Percentiles rank a stretch among this genome's conserved stretches.
Evolutionary conservation across 78 protist genomes (phyloP).

Genomic region (Dictyostelium capitatum): DNA sequence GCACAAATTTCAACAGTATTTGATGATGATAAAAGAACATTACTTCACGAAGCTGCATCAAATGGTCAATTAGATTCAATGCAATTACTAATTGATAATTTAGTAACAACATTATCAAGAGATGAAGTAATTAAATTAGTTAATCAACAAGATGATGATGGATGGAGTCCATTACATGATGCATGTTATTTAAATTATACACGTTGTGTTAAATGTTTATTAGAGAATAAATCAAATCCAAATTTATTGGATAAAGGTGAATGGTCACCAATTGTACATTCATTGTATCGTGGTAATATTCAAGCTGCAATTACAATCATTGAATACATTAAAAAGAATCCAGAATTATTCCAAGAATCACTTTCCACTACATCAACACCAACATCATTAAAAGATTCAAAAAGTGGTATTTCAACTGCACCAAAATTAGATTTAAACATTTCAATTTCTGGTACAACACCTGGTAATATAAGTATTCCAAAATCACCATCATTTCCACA

Average conservation of each 20-base stretch:
- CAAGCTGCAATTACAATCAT: constrained; percentile 36
- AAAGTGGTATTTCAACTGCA: constrained; percentile 5
- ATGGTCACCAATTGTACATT: constrained; percentile 72
- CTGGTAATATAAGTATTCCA: no score
- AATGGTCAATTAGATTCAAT: constrained; percentile 6
- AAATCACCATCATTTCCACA: not conserved
- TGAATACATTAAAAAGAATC: constrained; percentile 46
- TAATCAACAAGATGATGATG: constrained; percentile 74
- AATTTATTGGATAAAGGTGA: constrained; percentile 59
- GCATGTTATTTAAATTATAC: constrained; percentile 43
- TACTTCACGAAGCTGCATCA: constrained; percentile 47
- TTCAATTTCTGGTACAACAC: not conserved
- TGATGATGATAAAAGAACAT: constrained; percentile 59
- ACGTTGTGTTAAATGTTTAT: constrained; percentile 27
- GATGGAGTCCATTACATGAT: constrained; percentile 68
- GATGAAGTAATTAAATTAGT: not conserved
- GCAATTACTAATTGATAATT: not conserved
- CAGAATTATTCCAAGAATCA: constrained; percentile 1
- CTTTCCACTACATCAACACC: not conserved
- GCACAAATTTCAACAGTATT: not conserved
- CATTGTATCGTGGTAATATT: constrained; percentile 72
- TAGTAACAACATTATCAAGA: not conserved
- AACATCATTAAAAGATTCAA: constrained; percentile 46
- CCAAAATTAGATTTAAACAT: not conserved
- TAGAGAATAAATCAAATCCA: constrained; percentile 56